Conservation (phyloP, 257 asterid species). For the Fraxinus quadrangulata region DNA sequence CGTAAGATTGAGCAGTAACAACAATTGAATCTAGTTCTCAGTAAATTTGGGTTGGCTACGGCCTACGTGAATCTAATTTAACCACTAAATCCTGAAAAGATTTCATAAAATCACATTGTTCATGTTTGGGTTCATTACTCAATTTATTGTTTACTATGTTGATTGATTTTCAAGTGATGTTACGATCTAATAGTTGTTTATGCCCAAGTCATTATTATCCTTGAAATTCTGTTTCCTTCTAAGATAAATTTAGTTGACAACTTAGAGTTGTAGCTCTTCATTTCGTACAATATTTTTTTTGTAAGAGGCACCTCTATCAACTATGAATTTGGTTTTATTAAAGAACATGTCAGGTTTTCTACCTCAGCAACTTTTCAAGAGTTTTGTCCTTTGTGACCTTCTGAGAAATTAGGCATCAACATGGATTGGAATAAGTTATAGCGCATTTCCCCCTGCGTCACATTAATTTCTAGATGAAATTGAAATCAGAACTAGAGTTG, state of each 20-base stretch:
- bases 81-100: too few species aligned
- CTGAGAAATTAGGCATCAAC: neutral
- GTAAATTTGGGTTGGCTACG: neutral
- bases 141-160: neutral
- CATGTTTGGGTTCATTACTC: neutral
- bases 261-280: neutral
- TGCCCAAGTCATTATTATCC: neutral
- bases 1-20: neutral
- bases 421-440: neutral
- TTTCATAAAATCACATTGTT: neutral
- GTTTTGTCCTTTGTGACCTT: neutral
- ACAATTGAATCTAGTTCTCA: neutral
- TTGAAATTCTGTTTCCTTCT: neutral
- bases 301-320: neutral
- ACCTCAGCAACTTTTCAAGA: neutral
- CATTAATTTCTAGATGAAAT: neutral
- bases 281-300: too few species aligned
- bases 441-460: neutral
- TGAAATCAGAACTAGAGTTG: neutral
- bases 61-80: neutral
- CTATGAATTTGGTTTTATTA: neutral
- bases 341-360: neutral
- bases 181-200: neutral
- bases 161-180: too few species aligned
- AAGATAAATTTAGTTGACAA: neutral